These are phyloP conservation scores for Oenanthe javanica DNA, from an alignment of 140 eudicot species.

Conservation along the genomic window DNA sequence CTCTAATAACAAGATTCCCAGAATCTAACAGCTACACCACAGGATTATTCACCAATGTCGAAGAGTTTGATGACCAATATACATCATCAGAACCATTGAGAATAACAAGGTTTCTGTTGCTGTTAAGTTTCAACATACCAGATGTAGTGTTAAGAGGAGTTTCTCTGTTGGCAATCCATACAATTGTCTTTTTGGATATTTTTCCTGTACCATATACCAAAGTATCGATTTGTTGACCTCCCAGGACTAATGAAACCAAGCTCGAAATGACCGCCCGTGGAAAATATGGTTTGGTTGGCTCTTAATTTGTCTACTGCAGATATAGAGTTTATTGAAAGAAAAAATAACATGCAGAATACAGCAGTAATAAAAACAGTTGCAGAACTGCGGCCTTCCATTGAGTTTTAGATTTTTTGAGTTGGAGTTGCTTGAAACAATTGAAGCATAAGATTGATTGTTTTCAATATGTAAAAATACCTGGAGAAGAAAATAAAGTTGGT, in stretches of 20 bases:
- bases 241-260: conserved; percentile 1
- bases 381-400: not conserved
- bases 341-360: not conserved
- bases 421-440: not conserved
- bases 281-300: not conserved
- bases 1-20: not conserved
- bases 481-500: not conserved
- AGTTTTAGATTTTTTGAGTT: not conserved
- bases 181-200: not conserved
- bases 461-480: not conserved
- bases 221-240: not conserved
- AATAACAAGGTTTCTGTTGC: not conserved
- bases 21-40: not conserved
- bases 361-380: not conserved
- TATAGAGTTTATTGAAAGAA: not conserved
- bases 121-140: not conserved
- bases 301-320: not conserved
- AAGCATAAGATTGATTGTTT: not conserved
- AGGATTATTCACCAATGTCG: not conserved
- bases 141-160: not conserved
- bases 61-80: not conserved
- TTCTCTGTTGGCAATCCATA: not conserved
- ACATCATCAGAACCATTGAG: not conserved
- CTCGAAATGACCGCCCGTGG: not conserved
- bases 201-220: not conserved